phyloP scores from a whole-genome alignment of 148 eudicot species.

The Silene latifolia region DNA sequence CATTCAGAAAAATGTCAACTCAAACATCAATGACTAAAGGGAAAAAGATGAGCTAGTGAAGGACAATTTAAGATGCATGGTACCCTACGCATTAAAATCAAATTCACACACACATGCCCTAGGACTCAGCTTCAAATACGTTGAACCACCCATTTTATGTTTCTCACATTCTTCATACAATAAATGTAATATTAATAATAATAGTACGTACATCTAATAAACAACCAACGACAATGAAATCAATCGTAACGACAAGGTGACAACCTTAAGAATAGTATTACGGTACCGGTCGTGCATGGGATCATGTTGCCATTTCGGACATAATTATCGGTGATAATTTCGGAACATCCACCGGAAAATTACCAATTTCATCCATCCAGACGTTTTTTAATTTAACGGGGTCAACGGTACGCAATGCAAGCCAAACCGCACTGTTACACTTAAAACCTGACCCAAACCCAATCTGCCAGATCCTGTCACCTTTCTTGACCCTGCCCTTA shows the following conservation, averaged over 20 bases:
- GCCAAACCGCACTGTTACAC: constrained; percentile 31
- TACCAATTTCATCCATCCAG: constrained; percentile 27
- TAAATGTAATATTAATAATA: background rate
- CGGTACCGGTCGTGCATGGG: background rate
- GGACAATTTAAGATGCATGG: no score
- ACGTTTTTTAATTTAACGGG: constrained; percentile 20
- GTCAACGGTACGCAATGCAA: constrained; percentile 16
- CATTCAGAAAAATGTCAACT: no score
- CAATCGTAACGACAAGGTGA: background rate
- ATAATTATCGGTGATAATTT: background rate
- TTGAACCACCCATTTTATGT: no score
- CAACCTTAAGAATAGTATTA: background rate
- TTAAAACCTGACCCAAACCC: constrained; percentile 35
- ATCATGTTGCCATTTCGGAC: background rate
- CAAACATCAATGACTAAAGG: no score
- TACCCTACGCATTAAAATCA: no score
- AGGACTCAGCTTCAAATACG: no score
- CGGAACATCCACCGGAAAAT: constrained; percentile 25
- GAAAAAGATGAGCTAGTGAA: no score
- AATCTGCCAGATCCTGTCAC: constrained; percentile 31
- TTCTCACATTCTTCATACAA: background rate
- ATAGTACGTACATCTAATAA: background rate
- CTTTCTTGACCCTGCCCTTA: constrained; percentile 23
- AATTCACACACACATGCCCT: no score
- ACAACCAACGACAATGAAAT: background rate